Percentiles rank a stretch among this genome's conserved stretches.
Conservation (phyloP, 1,284 basidiomycete species). For the Leccinum griseonigrum region DNA sequence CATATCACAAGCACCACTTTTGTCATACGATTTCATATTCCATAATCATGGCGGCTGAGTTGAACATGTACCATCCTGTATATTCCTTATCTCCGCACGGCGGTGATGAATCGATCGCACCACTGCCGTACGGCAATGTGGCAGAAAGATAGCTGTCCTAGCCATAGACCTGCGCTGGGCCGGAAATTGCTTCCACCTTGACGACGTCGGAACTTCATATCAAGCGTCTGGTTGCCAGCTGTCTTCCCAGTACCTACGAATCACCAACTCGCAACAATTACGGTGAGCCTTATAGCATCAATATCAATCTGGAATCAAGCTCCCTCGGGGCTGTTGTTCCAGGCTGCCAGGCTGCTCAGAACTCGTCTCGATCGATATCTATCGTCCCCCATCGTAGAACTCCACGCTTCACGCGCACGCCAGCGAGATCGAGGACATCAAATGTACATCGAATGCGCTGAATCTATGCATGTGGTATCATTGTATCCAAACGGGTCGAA, state of each 20-base stretch:
- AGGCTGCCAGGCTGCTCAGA: background rate
- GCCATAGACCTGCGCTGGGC: background rate
- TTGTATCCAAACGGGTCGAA: too few species aligned
- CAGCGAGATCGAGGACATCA: background rate
- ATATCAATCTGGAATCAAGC: background rate
- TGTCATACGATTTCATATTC: background rate
- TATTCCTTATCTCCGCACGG: background rate
- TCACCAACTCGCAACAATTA: background rate
- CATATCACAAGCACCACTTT: background rate
- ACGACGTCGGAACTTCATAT: background rate
- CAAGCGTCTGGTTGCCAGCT: background rate
- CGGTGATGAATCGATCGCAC: background rate
- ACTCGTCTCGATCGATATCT: too few species aligned
- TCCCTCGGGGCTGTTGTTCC: background rate
- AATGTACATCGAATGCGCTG: background rate
- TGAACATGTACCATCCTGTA: background rate
- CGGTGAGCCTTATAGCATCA: background rate
- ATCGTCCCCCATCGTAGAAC: background rate
- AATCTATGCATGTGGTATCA: too few species aligned
- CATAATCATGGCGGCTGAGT: background rate
- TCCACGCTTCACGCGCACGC: background rate
- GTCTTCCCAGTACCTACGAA: background rate
- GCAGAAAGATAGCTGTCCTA: background rate
- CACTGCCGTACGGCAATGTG: background rate
- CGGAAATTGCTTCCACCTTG: background rate